phyloP scores from a whole-genome alignment of 2,329 filamentous ascomycete genomes.

The Colletotrichum cereale region DNA sequence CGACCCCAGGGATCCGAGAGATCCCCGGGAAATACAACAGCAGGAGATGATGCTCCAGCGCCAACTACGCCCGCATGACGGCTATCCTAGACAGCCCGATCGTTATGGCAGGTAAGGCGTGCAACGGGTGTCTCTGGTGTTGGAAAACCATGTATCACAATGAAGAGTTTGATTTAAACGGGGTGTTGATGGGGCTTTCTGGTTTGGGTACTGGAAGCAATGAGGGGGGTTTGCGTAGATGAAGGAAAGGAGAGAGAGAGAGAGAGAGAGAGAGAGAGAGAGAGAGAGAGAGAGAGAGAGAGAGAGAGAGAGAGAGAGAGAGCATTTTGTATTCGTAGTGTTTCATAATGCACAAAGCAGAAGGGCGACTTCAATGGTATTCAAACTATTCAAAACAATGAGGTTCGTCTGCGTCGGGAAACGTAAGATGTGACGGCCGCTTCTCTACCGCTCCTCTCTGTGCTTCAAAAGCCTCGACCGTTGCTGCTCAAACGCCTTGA shows the following conservation, averaged over 20 bases:
- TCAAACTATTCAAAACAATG: background rate
- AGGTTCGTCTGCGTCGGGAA: background rate
- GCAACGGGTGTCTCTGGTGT: background rate
- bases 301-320: too few species aligned
- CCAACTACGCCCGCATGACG: constrained; percentile 59
- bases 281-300: too few species aligned
- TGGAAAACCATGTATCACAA: constrained; percentile 12
- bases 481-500: constrained; percentile 51
- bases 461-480: constrained; percentile 27
- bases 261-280: constrained; percentile 11
- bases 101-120: constrained; percentile 56
- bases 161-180: background rate
- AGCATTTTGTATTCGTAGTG: constrained; percentile 23
- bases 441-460: background rate
- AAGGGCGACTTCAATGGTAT: background rate
- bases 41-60: constrained; percentile 54
- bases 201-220: background rate
- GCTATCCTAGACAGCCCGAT: constrained; percentile 58
- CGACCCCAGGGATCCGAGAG: constrained; percentile 54
- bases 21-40: constrained; percentile 42
- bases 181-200: constrained; percentile 8
- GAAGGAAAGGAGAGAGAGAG: constrained; percentile 1
- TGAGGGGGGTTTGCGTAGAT: constrained; percentile 13
- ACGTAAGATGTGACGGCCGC: background rate
- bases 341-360: constrained; percentile 16